Evolutionary conservation across 805 yeast species (phyloP), one percentile per base, ranked within the genome.

Genomic region (Saccharomyces kudriavzevii): DNA sequence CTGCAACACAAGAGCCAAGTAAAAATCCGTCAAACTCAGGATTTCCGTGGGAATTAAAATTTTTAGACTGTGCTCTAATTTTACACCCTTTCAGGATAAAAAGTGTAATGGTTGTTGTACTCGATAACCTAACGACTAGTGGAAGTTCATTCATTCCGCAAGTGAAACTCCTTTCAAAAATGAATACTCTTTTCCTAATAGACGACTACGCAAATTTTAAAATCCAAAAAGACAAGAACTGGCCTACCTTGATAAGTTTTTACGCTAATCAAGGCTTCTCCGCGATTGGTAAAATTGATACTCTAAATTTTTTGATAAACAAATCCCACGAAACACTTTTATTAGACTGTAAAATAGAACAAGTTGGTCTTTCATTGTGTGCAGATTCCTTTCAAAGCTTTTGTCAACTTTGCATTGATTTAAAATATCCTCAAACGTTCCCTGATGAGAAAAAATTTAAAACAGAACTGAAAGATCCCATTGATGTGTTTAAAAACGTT

Each of bases 351-450:
- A 75, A 75, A 50, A 57, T 80, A 5, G 87, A 81, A 53, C 70
- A 71, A 17, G 65, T 78, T 14, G 73, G 70, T 22, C 48, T 85
- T 0, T 83, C 82, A 26, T 54, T 84, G 2, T 90, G 97, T 71
- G 92, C 96, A 1, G 98, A 91, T 65, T 89, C 97, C 0, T 77
- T 83, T 0, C 85, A 88, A 61, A 80, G 92, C 11, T 67, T 91
- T 45, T 56, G 82, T 1, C 95, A 86, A 56, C 61, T 87, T 8
- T 58, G 84, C 9, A 83, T 80, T 55, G 96, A 89, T 61, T 72
- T 91, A 60, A 87, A 86, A 60, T 81, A 80, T 13, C 90, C 91
- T 0, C 68, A 87, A 1, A 68, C 76, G 5, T 82, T 85, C 43
- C 74, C 76, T 0, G 83, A 82, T 55, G 81, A 80, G 2, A 79